Evolutionary conservation across 345 rosid genomes (phyloP).

Genomic region (Acer saccharum): DNA sequence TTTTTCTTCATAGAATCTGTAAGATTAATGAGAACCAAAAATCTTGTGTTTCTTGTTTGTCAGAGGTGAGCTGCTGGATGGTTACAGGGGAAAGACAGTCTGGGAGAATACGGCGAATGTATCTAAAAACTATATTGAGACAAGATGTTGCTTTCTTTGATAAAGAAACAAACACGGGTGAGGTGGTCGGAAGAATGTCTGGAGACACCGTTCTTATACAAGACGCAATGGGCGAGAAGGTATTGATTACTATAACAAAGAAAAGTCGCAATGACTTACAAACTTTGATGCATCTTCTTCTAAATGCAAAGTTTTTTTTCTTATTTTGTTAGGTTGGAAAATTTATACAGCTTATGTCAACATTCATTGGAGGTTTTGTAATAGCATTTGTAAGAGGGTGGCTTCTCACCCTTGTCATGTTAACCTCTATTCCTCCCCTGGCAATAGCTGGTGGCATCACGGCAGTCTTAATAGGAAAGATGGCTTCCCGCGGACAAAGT

Average conservation of each 20-base stretch:
- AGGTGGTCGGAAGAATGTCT: constrained; percentile 95
- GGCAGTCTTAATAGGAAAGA: constrained; percentile 54
- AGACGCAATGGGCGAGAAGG: constrained; percentile 98
- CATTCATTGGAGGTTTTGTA: constrained; percentile 78
- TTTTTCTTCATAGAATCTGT: neutral
- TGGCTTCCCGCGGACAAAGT: constrained; percentile 63
- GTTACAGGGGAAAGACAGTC: constrained; percentile 90
- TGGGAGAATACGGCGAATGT: constrained; percentile 63
- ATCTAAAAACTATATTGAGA: constrained; percentile 73
- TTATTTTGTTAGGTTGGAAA: constrained; percentile 71
- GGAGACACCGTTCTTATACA: constrained; percentile 94
- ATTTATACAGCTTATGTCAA: constrained; percentile 64
- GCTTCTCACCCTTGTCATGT: constrained; percentile 83
- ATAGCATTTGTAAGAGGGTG: constrained; percentile 80
- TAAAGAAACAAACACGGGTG: constrained; percentile 79
- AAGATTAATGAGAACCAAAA: constrained; percentile 3
- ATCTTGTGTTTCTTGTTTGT: constrained; percentile 18
- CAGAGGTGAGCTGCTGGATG: constrained; percentile 94
- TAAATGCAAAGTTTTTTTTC: neutral
- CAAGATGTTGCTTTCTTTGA: constrained; percentile 88
- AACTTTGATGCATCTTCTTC: neutral
- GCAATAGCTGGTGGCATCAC: constrained; percentile 62
- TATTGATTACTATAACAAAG: constrained; percentile 17
- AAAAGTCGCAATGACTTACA: neutral
- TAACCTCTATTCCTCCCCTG: constrained; percentile 66